Base-by-base conservation (phyloP, 1,284 basidiomycete genomes). In the Irpex sp. region DNA sequence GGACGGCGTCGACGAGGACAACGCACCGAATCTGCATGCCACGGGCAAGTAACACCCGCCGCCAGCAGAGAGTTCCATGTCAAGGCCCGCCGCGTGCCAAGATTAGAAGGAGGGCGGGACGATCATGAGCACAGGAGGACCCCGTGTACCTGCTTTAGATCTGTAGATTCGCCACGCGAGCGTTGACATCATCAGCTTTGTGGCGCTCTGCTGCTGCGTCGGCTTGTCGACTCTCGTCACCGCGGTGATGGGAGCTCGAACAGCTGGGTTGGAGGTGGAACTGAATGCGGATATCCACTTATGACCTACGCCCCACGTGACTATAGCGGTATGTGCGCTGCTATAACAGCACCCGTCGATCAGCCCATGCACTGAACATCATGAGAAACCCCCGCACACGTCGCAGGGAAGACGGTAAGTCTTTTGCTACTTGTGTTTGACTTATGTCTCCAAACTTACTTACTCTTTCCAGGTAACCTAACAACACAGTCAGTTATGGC, bases 21-120 rank as follows among this genome's bases (percentile, higher is more conserved):
- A 44, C 83, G 65, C 67, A 87, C 85, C 77, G 68, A 83, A 81
- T 73, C 85, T 78, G 70, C 84, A 85, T 9, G 82, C 80, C 40
- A 85, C 70, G 11, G 81, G 70, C 58, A 71, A 63, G 54, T 63
- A 65, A 44, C 59, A 60, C 54, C 61, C 58, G 38, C 61, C 58
- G 38, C 19, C 52, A 55, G 52, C 61, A 58, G 36, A 19, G 9
- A 40, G 62, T 60, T 62, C 64, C 65, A 64, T 66, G 62, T 48
- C 64, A 65, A 65, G 64, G 47, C 40, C 54, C 54, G 54, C 54
- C 54, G 26, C 26, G 7, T 6, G 7, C 34, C 31, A 13, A 56
- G 31, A 56, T 36, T 56, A 26, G 54, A 26, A 56, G n/a, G 54
- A 34, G 34, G 26, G 54, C 54, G 54, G 54, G 54, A 56, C 54